Conservation (phyloP, 1,139 yeast species). For the Pichia sp. region DNA sequence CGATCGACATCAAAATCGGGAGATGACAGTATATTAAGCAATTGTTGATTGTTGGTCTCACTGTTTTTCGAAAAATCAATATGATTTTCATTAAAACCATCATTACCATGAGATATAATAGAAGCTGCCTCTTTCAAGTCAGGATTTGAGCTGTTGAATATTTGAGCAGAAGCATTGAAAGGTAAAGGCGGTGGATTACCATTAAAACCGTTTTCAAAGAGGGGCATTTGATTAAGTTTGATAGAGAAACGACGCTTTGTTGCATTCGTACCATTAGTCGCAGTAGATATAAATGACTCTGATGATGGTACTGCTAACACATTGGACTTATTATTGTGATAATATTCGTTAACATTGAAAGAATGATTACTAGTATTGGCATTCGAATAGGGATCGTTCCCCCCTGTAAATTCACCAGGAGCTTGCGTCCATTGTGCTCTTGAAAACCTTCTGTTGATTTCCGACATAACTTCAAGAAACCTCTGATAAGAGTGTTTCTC, state of each 20-base stretch:
- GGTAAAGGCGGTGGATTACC: slow-evolving; percentile 10
- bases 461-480: slow-evolving; percentile 3
- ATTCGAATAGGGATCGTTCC: background rate
- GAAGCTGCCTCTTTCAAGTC: slow-evolving; percentile 2
- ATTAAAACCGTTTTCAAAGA: slow-evolving; percentile 3
- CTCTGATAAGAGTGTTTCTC: too few species aligned
- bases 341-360: slow-evolving; percentile 7
- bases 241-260: slow-evolving; percentile 15
- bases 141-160: slow-evolving; percentile 3
- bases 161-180: slow-evolving; percentile 11
- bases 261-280: slow-evolving; percentile 11
- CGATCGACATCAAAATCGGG: slow-evolving; percentile 5
- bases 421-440: slow-evolving; percentile 5
- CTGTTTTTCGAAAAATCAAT: background rate
- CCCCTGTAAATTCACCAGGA: background rate
- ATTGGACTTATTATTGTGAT: slow-evolving; percentile 1
- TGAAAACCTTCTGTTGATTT: slow-evolving; percentile 8
- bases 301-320: slow-evolving; percentile 4
- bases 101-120: slow-evolving; percentile 1
- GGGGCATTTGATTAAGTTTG: slow-evolving; percentile 9
- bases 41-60: slow-evolving; percentile 3
- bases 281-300: slow-evolving; percentile 9
- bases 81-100: slow-evolving; percentile 1
- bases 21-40: slow-evolving; percentile 3
- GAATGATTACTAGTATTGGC: slow-evolving; percentile 2